Evolutionary conservation across 192 early-diverging fungal genomes (phyloP).

Genomic region (Linnemannia schmuckeri): DNA sequence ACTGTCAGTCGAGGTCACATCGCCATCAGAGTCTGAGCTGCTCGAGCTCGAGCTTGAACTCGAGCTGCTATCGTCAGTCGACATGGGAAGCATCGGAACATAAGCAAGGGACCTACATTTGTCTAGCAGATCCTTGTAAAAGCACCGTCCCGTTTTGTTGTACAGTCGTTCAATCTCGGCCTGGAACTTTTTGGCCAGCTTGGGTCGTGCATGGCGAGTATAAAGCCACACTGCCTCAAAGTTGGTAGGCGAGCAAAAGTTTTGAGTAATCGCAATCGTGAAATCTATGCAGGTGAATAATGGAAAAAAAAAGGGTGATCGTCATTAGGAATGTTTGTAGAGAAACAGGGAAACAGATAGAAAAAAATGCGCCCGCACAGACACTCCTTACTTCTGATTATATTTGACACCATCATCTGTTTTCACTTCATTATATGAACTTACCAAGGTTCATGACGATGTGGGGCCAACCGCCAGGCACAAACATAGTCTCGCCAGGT

Average conservation of each 20-base stretch:
- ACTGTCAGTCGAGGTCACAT: constrained; percentile 59
- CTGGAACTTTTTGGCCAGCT: constrained; percentile 62
- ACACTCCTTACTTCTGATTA: background rate
- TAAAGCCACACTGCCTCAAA: constrained; percentile 77
- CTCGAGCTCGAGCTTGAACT: constrained; percentile 50
- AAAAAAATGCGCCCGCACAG: background rate
- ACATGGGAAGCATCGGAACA: constrained; percentile 60
- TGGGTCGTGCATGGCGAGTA: constrained; percentile 70
- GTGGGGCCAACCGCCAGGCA: constrained; percentile 86
- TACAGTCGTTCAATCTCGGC: constrained; percentile 54
- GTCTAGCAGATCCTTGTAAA: constrained; percentile 52
- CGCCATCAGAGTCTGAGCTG: constrained; percentile 31
- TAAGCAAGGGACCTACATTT: constrained; percentile 57
- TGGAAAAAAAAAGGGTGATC: constrained; percentile 8
- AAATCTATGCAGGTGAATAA: constrained; percentile 62
- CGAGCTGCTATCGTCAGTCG: constrained; percentile 60
- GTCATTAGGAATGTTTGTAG: background rate
- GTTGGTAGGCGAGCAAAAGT: constrained; percentile 77
- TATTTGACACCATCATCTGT: background rate
- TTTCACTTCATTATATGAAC: background rate
- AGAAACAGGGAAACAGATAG: constrained; percentile 3
- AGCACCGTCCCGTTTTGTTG: constrained; percentile 50
- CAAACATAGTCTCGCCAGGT: constrained; percentile 86
- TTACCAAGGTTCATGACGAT: constrained; percentile 84
- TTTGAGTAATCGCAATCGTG: constrained; percentile 85